Percentiles rank a stretch among this genome's conserved stretches.
These are phyloP conservation scores for Macrolepiota dolichaula DNA, from an alignment of 768 basidiomycete genomes.

Conservation along the genomic window DNA sequence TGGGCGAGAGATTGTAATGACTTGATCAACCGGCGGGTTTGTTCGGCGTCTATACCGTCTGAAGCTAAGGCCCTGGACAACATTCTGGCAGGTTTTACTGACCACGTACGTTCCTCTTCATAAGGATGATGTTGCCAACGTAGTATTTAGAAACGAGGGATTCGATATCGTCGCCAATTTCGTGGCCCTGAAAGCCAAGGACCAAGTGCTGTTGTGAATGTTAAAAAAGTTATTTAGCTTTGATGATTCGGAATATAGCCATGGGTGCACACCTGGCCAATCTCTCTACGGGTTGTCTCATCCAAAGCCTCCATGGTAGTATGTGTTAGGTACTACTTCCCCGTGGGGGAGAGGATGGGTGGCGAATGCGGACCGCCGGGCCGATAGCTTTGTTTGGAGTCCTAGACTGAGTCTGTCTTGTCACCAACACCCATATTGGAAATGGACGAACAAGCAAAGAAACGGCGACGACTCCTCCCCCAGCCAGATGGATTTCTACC, in stretches of 20 bases:
- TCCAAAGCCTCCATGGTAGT: conserved; percentile 19
- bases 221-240: not conserved
- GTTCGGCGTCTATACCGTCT: conserved; percentile 39
- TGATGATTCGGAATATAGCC: not conserved
- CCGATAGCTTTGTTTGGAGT: too few relatives aligned
- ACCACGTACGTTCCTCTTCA: conserved; percentile 67
- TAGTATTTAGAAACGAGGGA: conserved; percentile 59
- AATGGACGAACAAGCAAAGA: conserved; percentile 2
- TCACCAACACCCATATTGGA: not conserved
- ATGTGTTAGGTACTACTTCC: not conserved
- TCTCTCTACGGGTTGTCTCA: conserved; percentile 35
- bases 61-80: not conserved
- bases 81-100: not conserved
- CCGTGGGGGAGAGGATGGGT: not conserved
- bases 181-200: conserved; percentile 62
- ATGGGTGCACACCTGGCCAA: conserved; percentile 19
- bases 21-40: conserved; percentile 44
- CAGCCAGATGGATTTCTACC: conserved; percentile 1
- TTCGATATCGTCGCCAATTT: conserved; percentile 47
- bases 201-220: conserved; percentile 55
- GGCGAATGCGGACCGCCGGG: not conserved
- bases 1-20: conserved; percentile 54
- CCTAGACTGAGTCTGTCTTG: not conserved
- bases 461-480: not conserved
- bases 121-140: conserved; percentile 65